Evolutionary conservation across 129 eudicot species (phyloP).

Genomic region (Centrapalus pauciflorus): DNA sequence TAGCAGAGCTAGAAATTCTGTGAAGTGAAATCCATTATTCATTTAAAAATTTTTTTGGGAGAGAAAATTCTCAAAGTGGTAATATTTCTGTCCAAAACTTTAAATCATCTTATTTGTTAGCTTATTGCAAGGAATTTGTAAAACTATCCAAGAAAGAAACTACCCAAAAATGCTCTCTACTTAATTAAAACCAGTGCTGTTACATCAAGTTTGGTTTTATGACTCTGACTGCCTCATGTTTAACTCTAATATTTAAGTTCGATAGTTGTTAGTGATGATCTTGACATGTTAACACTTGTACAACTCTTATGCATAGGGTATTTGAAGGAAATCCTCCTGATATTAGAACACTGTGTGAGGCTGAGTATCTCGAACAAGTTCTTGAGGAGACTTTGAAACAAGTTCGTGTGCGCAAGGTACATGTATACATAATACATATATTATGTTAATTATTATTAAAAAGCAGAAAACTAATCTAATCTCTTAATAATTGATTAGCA

Average conservation of each 20-base stretch:
- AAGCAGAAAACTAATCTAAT: not conserved
- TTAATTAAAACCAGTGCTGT: no score
- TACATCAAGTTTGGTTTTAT: not conserved
- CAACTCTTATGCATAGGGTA: constrained; percentile 24
- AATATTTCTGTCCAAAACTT: no score
- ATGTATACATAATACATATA: not conserved
- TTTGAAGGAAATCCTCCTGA: constrained; percentile 68
- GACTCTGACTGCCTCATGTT: not conserved
- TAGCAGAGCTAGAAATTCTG: not conserved
- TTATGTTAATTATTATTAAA: not conserved
- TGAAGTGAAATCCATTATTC: no score
- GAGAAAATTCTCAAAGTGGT: no score
- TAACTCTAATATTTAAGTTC: not conserved
- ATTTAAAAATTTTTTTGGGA: no score
- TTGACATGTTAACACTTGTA: not conserved
- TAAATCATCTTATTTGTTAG: no score
- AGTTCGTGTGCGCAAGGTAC: constrained; percentile 53
- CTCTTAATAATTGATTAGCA: constrained; percentile 29
- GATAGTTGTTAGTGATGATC: not conserved
- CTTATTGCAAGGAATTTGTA: no score
- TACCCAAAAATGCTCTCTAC: no score
- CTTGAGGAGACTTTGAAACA: constrained; percentile 57
- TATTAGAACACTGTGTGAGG: constrained; percentile 53
- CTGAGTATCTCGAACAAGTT: constrained; percentile 59
- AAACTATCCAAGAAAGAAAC: no score